Conservation (phyloP, 768 basidiomycete species). For the Candolleomyces eurysporus region DNA sequence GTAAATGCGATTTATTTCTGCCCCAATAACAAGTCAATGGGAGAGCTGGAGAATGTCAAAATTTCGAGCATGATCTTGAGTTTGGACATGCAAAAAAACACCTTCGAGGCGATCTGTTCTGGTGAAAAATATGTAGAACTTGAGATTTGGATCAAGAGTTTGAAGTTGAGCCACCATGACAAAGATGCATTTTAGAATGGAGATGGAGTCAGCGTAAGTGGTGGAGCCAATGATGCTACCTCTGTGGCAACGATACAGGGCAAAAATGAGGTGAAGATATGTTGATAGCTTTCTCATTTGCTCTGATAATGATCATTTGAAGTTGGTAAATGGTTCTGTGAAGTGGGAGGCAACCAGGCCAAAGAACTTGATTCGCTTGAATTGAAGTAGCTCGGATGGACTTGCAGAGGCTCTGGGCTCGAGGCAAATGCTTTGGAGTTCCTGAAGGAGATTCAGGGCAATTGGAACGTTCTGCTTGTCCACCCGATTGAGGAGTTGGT, state of each 20-base stretch:
- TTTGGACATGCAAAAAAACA: constrained; percentile 20
- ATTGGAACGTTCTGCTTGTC: constrained; percentile 12
- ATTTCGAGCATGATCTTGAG: constrained; percentile 21
- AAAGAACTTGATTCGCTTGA: background rate
- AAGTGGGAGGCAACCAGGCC: constrained; percentile 14
- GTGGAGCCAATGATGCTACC: constrained; percentile 11
- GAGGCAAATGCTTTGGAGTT: background rate
- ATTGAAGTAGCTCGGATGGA: background rate
- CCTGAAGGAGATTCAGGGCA: constrained; percentile 3
- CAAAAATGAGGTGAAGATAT: constrained; percentile 15
- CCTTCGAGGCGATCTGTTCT: constrained; percentile 26
- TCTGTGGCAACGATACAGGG: constrained; percentile 15
- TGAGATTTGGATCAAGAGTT: constrained; percentile 9
- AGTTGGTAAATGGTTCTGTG: constrained; percentile 16
- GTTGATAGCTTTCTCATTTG: constrained; percentile 17
- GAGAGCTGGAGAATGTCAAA: constrained; percentile 21
- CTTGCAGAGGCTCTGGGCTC: background rate
- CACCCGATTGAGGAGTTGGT: constrained; percentile 2
- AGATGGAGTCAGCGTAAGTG: constrained; percentile 24
- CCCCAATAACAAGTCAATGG: constrained; percentile 17
- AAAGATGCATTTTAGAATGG: constrained; percentile 24
- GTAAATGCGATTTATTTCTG: constrained; percentile 16
- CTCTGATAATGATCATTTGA: constrained; percentile 16
- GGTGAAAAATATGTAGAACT: constrained; percentile 14
- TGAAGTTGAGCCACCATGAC: constrained; percentile 22